Evolutionary conservation across 2,329 filamentous ascomycete species (phyloP), one percentile per base, ranked within the genome.

Genomic region (Hymenoscyphus repandus): DNA sequence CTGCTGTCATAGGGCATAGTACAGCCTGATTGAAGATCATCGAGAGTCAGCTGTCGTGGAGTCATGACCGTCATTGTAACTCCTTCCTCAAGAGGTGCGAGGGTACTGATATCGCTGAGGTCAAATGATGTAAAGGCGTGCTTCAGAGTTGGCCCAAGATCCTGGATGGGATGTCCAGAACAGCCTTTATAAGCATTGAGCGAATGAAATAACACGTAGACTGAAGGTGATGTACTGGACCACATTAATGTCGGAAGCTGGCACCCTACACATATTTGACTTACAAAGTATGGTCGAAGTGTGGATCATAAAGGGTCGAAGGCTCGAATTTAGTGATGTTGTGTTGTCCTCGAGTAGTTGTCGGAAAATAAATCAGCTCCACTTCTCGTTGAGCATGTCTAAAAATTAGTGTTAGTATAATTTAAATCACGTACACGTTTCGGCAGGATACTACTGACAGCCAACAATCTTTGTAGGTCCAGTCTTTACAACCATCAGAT

Each of bases 351-450:
- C 22, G 22, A 37, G 34, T 37, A 11, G 34, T 37, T 4, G 52
- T 45, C 6, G 54, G 56, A 34, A 57, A 60, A 50, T 54, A 60
- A 3, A 49, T 49, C 11, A 58, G 32, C 18, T 43, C 7, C 7
- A 49, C 47, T 15, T 44, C 41, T 17, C 20, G 37, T 27, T 18
- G 32, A 17, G 30, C 34, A 17, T 39, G 6, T 13, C 45, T 48
- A 31, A 12, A 30, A 11, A 37, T 37, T 4, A 37, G 15, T 13
- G 12, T 17, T 13, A 37, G 12, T 37, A 37, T 5, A 13, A 13
- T 11, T 4, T 17, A 37, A 13, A 37, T 37, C 3, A 5, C 5
- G 34, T 17, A 5, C 34, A 37, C 10, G 32, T 37, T 37, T 17
- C 13, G 18, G n/a, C 9, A 6, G 12, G 40, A 13, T n/a, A 10